Percentiles rank a stretch among this genome's conserved stretches.
Evolutionary conservation across 805 yeast genomes (phyloP).

Genomic region (Helenozyma baotianmanensis): DNA sequence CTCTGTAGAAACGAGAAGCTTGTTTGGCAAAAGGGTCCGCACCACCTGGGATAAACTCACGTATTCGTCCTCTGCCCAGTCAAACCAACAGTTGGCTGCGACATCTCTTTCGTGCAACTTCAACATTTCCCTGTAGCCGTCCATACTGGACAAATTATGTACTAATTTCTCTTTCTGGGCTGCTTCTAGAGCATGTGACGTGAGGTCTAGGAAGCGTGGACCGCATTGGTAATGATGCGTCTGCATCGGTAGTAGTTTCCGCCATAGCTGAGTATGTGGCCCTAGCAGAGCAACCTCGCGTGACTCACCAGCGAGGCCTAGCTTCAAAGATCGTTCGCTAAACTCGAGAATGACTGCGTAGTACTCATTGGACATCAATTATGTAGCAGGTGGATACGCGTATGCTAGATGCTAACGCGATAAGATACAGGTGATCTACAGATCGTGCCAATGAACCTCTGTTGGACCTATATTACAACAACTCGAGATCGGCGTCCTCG

Average conservation of each 20-base stretch:
- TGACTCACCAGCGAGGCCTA: conserved; percentile 17
- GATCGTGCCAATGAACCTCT: too few species aligned
- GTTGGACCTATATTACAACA: too few species aligned
- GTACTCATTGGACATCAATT: conserved; percentile 16
- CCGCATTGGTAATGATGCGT: neutral
- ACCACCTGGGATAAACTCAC: conserved; percentile 7
- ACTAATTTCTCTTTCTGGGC: conserved; percentile 1
- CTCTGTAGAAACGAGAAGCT: conserved; percentile 11
- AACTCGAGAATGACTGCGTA: conserved; percentile 17
- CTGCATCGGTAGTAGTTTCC: conserved; percentile 1
- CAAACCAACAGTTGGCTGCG: conserved; percentile 2
- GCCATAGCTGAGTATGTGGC: conserved; percentile 8
- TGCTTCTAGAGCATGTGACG: conserved; percentile 9
- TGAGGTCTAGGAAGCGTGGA: conserved; percentile 10
- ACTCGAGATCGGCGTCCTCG: conserved; percentile 43
- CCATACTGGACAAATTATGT: neutral
- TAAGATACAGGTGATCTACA: too few species aligned
- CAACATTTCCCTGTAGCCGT: conserved; percentile 1
- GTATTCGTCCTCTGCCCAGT: conserved; percentile 12
- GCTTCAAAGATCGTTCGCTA: conserved; percentile 3
- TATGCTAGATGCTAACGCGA: too few species aligned
- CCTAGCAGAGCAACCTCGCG: conserved; percentile 5
- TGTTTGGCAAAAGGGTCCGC: conserved; percentile 3
- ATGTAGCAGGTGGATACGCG: too few species aligned
- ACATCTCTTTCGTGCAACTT: conserved; percentile 4